phyloP scores from a whole-genome alignment of 1,284 basidiomycete genomes.

The Trichosporon sp. region DNA sequence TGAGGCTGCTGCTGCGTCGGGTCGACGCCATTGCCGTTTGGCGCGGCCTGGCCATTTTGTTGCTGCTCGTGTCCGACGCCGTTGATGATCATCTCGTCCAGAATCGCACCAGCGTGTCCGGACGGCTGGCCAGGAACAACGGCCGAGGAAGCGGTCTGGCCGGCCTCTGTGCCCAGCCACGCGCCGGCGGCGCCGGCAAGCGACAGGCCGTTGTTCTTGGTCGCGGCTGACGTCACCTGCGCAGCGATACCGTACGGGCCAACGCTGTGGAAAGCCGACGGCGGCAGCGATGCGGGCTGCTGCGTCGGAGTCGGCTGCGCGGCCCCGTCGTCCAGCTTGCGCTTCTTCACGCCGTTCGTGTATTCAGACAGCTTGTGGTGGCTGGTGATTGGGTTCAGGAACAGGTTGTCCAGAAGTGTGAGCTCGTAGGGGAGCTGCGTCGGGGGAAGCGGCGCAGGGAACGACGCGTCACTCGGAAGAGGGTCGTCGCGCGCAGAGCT shows the following conservation, averaged over 20 bases:
- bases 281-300: conserved; percentile 34
- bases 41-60: not conserved
- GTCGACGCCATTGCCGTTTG: conserved; percentile 8
- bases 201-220: conserved; percentile 22
- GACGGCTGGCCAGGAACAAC: conserved; percentile 24
- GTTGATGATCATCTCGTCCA: conserved; percentile 28
- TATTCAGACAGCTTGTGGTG: conserved; percentile 57
- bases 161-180: conserved; percentile 27
- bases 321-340: conserved; percentile 26
- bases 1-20: not conserved
- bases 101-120: conserved; percentile 23
- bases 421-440: conserved; percentile 56
- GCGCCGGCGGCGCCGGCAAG: conserved; percentile 28
- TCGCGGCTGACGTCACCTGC: conserved; percentile 25
- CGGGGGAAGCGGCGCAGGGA: conserved; percentile 52
- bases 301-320: conserved; percentile 16
- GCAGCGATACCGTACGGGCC: conserved; percentile 39
- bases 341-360: conserved; percentile 44
- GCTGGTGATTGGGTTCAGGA: conserved; percentile 56
- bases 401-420: conserved; percentile 56
- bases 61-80: conserved; percentile 12
- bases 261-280: conserved; percentile 42
- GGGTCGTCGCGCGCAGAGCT: conserved; percentile 54
- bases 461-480: conserved; percentile 41
- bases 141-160: conserved; percentile 19